A percentile compares a stretch with the other conserved stretches of the same genome.
Conservation (phyloP, 75 land plant species). For the Pinus taeda region DNA sequence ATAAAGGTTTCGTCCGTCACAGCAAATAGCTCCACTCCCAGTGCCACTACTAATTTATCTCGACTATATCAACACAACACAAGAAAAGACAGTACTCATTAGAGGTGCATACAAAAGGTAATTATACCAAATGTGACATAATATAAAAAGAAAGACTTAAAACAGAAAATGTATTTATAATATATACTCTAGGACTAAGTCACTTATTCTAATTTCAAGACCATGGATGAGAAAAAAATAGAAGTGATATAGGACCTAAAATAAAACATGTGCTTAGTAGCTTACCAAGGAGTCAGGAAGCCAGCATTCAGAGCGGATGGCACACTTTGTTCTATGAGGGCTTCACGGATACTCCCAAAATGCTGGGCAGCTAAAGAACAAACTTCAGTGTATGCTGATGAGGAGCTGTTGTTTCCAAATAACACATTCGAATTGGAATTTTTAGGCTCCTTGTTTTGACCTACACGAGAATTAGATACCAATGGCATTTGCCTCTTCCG, state of each 20-base stretch:
- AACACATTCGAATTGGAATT: background rate
- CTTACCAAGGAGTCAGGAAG: conserved; percentile 85
- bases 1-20: conserved; percentile 79
- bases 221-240: background rate
- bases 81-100: conserved; percentile 3
- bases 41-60: conserved; percentile 58
- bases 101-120: background rate
- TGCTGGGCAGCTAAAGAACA: conserved; percentile 76
- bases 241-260: conserved; percentile 3
- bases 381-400: conserved; percentile 64
- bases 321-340: conserved; percentile 76
- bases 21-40: conserved; percentile 83
- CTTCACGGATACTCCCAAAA: conserved; percentile 85
- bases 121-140: background rate
- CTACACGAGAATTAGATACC: conserved; percentile 14
- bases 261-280: conserved; percentile 11
- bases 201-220: background rate
- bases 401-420: conserved; percentile 23
- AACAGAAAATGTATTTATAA: background rate
- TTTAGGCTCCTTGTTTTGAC: conserved; percentile 12
- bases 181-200: background rate
- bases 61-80: conserved; percentile 39
- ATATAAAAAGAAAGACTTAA: background rate
- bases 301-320: conserved; percentile 82
- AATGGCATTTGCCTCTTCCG: conserved; percentile 41